These are phyloP conservation scores for Crithidia bombi DNA, from an alignment of 208 protist genomes.

Conservation along the genomic window DNA sequence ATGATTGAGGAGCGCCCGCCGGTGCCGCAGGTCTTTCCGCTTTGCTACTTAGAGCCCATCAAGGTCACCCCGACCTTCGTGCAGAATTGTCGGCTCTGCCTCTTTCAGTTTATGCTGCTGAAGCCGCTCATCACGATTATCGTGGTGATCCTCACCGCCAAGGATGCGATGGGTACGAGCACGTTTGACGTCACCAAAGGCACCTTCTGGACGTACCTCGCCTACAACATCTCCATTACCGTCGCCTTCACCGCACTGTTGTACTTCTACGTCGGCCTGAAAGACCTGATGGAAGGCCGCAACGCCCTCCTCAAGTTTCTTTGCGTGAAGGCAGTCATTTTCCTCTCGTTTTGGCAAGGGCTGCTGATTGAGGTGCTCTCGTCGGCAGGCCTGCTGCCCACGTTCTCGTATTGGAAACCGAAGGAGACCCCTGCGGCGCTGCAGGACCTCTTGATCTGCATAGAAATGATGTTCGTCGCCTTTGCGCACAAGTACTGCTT, in stretches of 20 bases:
- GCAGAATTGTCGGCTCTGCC: constrained; percentile 82
- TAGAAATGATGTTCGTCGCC: constrained; percentile 93
- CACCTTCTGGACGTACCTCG: constrained; percentile 90
- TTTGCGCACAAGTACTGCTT: constrained; percentile 93
- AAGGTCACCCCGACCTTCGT: constrained; percentile 86
- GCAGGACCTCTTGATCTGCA: constrained; percentile 90
- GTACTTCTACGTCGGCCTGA: constrained; percentile 91
- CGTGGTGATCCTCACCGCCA: constrained; percentile 79
- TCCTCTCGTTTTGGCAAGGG: constrained; percentile 94
- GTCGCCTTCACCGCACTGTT: constrained; percentile 91
- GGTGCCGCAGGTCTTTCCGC: constrained; percentile 80
- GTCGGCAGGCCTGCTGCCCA: constrained; percentile 67
- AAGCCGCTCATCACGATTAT: constrained; percentile 88
- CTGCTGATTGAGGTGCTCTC: constrained; percentile 84
- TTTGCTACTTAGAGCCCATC: constrained; percentile 85
- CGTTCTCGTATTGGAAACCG: constrained; percentile 76
- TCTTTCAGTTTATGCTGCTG: constrained; percentile 94
- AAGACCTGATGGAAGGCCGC: constrained; percentile 89
- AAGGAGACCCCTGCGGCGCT: constrained; percentile 71
- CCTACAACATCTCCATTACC: constrained; percentile 94
- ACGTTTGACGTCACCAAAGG: constrained; percentile 82
- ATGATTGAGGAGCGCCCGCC: constrained; percentile 85
- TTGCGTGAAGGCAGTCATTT: constrained; percentile 92
- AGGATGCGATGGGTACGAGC: constrained; percentile 67
- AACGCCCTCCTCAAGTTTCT: constrained; percentile 93